phyloP scores from a whole-genome alignment of 2,329 filamentous ascomycete species.

The Arthrobotrys pseudoclavata region DNA sequence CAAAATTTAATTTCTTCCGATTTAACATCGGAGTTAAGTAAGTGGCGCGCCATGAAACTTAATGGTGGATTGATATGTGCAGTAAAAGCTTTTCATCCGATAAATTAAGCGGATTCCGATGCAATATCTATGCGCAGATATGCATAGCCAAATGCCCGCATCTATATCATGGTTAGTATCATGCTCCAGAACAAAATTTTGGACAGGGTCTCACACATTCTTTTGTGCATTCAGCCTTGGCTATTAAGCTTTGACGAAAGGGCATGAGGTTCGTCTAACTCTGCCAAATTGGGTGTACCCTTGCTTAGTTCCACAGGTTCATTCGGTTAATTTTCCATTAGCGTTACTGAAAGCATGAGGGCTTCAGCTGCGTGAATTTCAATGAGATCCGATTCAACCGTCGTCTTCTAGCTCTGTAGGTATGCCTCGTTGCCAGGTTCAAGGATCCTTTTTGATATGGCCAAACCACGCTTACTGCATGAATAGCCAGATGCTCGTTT shows the following conservation, averaged over 20 bases:
- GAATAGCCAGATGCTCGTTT: slow-evolving; percentile 26
- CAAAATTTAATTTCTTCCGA: slow-evolving; percentile 4
- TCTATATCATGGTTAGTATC: slow-evolving; percentile 16
- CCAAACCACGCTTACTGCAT: slow-evolving; percentile 26
- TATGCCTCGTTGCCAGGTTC: slow-evolving; percentile 2
- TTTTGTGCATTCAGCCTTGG: slow-evolving; percentile 17
- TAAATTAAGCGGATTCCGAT: slow-evolving; percentile 11
- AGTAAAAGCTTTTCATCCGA: slow-evolving; percentile 19
- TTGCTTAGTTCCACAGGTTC: slow-evolving; percentile 40
- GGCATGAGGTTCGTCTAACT: slow-evolving; percentile 47
- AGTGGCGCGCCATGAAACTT: not conserved
- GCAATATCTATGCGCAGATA: not conserved
- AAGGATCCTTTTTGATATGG: slow-evolving; percentile 8
- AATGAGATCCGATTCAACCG: slow-evolving; percentile 19
- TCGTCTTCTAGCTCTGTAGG: not conserved
- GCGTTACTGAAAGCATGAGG: not conserved
- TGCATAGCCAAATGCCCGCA: slow-evolving; percentile 6
- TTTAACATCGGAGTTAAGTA: not conserved
- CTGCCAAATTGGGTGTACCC: slow-evolving; percentile 42
- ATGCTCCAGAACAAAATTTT: slow-evolving; percentile 22
- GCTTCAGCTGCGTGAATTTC: slow-evolving; percentile 47
- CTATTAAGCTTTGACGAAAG: slow-evolving; percentile 29
- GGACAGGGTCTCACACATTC: slow-evolving; percentile 6
- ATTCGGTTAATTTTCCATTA: slow-evolving; percentile 51
- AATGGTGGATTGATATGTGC: slow-evolving; percentile 13